Conservation (phyloP, 106 monocot genomes). For the Dendrobium nobile region DNA sequence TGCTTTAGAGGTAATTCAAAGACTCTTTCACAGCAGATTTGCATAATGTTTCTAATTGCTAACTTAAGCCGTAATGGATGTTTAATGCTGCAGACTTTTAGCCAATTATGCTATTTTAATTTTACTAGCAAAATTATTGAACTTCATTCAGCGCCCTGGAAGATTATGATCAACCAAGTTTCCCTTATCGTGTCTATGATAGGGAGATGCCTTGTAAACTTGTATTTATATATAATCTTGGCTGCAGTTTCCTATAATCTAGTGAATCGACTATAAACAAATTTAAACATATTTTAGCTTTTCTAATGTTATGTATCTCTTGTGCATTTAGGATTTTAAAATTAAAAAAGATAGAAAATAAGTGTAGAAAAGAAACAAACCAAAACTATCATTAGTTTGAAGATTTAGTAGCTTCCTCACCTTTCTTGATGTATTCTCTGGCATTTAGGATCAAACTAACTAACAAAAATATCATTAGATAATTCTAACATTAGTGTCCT, state of each 20-base stretch:
- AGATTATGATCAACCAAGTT: conserved; percentile 70
- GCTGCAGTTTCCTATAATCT: not conserved
- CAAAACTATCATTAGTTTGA: too few species aligned
- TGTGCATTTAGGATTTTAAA: too few species aligned
- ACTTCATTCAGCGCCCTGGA: conserved; percentile 64
- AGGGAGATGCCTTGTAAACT: conserved; percentile 30
- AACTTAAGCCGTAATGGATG: not conserved
- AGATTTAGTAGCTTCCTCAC: too few species aligned
- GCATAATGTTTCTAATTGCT: not conserved
- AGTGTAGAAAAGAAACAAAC: too few species aligned
- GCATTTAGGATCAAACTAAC: too few species aligned
- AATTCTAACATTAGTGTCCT: too few species aligned
- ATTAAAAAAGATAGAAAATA: too few species aligned
- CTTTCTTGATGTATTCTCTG: too few species aligned
- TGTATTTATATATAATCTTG: not conserved
- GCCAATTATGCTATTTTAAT: conserved; percentile 77
- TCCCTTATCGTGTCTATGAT: conserved; percentile 80
- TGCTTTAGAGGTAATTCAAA: conserved; percentile 60
- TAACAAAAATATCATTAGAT: too few species aligned
- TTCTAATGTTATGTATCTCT: too few species aligned
- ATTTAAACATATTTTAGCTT: too few species aligned
- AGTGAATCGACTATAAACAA: too few species aligned
- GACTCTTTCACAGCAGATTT: not conserved
- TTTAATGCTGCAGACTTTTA: conserved; percentile 66
- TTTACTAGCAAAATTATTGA: conserved; percentile 45